A percentile compares a stretch with the other conserved stretches of the same genome.
phyloP scores from a whole-genome alignment of 148 eudicot genomes.

The Simmondsia chinensis region DNA sequence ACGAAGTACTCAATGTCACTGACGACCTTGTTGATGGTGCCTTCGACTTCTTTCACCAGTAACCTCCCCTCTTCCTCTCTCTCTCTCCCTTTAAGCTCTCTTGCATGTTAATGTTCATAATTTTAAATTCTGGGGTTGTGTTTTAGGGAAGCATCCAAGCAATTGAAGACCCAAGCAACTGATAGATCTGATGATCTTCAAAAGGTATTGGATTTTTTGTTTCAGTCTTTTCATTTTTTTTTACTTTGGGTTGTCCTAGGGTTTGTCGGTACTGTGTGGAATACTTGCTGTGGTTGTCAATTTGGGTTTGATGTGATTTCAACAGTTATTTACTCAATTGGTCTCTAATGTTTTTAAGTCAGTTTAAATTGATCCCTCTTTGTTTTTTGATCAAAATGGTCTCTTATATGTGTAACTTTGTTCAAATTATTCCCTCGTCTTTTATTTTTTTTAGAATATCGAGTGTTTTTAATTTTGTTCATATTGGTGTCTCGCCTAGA shows the following conservation, averaged over 20 bases:
- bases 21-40: constrained; percentile 60
- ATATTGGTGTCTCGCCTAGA: no score
- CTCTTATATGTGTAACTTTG: no score
- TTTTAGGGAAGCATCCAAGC: constrained; percentile 45
- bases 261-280: background rate
- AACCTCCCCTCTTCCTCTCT: constrained; percentile 9
- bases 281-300: no score
- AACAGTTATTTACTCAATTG: no score
- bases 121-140: constrained; percentile 1
- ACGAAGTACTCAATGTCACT: constrained; percentile 51
- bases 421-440: no score
- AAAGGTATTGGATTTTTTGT: constrained; percentile 21
- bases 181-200: constrained; percentile 47
- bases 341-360: no score
- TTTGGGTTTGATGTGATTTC: no score
- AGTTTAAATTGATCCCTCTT: no score
- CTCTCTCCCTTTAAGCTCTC: background rate
- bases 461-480: no score
- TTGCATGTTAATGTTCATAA: background rate
- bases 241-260: background rate
- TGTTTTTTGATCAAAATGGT: no score
- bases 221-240: background rate
- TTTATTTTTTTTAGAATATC: no score
- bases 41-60: constrained; percentile 59
- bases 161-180: constrained; percentile 36